These are phyloP conservation scores for Acanthochlamys bracteata DNA, from an alignment of 106 monocot genomes.

Conservation along the genomic window DNA sequence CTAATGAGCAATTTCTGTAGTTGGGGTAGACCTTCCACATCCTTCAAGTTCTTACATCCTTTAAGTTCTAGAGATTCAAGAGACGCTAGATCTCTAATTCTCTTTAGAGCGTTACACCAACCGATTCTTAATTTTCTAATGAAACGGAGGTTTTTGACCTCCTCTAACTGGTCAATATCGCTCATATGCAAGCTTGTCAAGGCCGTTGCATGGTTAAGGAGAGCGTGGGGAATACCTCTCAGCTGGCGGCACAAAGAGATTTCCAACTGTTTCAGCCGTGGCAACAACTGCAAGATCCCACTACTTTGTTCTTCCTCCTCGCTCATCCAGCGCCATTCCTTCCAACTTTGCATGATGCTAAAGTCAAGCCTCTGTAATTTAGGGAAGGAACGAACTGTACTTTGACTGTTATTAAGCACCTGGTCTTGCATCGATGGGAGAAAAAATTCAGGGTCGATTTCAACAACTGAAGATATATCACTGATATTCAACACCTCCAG, in stretches of 20 bases:
- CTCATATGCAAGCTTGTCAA: neutral
- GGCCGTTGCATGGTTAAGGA: neutral
- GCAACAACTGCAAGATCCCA: neutral
- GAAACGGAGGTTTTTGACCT: neutral
- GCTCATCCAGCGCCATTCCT: neutral
- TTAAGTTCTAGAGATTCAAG: no score
- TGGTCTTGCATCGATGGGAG: neutral
- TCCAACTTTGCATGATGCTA: neutral
- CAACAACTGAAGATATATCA: neutral
- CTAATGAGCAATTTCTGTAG: no score
- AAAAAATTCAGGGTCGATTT: constrained; percentile 21
- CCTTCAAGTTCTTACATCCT: no score
- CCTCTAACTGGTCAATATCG: neutral
- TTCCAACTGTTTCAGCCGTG: neutral
- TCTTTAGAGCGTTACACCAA: no score
- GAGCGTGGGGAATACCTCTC: neutral
- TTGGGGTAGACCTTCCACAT: no score
- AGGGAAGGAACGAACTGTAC: neutral
- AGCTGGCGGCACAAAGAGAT: neutral
- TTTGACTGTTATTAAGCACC: neutral
- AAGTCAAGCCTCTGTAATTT: neutral
- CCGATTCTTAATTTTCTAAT: neutral
- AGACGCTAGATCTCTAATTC: no score
- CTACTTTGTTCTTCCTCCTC: neutral
- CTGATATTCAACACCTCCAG: no score